Conservation (phyloP, 2,329 filamentous ascomycete genomes). For the Emericellopsis cladophorae region DNA sequence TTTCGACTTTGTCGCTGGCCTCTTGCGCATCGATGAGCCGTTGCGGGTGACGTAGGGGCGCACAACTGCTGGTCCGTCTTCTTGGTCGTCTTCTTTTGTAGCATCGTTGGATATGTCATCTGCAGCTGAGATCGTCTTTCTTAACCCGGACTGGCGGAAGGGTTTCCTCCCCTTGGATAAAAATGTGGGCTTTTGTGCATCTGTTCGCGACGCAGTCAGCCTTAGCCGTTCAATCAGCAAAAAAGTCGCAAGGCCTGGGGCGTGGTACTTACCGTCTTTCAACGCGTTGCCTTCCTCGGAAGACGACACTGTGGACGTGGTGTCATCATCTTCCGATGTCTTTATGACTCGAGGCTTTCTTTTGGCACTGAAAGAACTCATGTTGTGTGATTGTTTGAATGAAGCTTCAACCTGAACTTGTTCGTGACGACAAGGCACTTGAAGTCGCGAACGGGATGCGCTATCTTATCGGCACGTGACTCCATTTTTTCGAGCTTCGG, state of each 20-base stretch:
- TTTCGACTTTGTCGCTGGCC: conserved; percentile 40
- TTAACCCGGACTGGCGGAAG: conserved; percentile 43
- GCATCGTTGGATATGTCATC: conserved; percentile 14
- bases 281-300: conserved; percentile 11
- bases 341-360: conserved; percentile 69
- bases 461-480: conserved; percentile 40
- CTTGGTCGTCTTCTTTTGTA: conserved; percentile 25
- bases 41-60: conserved; percentile 33
- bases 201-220: conserved; percentile 17
- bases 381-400: conserved; percentile 13
- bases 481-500: conserved; percentile 9
- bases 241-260: conserved; percentile 6
- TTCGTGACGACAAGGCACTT: conserved; percentile 72
- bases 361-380: conserved; percentile 44
- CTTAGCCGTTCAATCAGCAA: conserved; percentile 19
- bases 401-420: neutral
- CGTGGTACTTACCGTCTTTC: conserved; percentile 23
- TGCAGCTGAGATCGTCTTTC: conserved; percentile 38
- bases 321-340: conserved; percentile 52
- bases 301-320: conserved; percentile 5
- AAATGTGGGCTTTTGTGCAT: conserved; percentile 24
- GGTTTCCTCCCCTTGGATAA: conserved; percentile 34
- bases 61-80: conserved; percentile 33
- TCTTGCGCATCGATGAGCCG: conserved; percentile 52
- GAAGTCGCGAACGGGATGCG: conserved; percentile 44